Evolutionary conservation across 78 protist genomes (phyloP), one percentile per base, ranked within the genome.

Genomic region (Anaeramoeba ignava): DNA sequence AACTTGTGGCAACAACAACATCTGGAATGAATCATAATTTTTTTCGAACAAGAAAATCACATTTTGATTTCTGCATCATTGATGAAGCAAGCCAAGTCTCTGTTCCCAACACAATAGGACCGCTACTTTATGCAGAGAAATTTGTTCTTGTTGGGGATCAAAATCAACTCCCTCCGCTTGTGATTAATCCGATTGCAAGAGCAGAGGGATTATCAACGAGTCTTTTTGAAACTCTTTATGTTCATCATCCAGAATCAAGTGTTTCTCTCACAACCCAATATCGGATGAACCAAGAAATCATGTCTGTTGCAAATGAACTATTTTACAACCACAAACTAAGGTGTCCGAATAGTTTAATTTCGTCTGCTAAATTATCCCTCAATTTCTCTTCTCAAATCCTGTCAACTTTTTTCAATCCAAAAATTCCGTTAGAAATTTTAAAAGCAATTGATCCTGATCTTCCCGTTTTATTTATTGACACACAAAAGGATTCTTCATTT

Each of bases 211-310:
- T 54, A 17, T 54, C 73, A 54, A 17, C 8, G 73, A 27, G 36
- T 8, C 73, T 85, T 2, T 85, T 85, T 8, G 34, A 83, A 39
- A 38, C 37, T 33, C 38, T 85, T 8, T 39, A n/a, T 3, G 23
- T 2, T 2, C 40, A 41, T 36, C 83, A 85, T 73, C 85, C 87
- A 36, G 36, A 83, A 1, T 31, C 87, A 12, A 17, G 68, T 31
- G 33, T 40, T 3, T 17, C 83, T 38, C 85, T 85, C 40, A 34
- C 40, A 3, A 41, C 33, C 3, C 87, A 85, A 8, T 85, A 85
- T 54, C 83, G 87, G 36, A 85, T 85, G 87, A 85, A 85, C 84
- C 80, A 85, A n/a, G 38, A 85, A 8, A 85, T 85, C 3, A 38
- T 85, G 85, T 3, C n/a, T 8, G 2, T 85, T 2, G 33, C 39